Base-by-base conservation (phyloP, 495 filamentous ascomycete species). In the Bryoglossum gracile region DNA sequence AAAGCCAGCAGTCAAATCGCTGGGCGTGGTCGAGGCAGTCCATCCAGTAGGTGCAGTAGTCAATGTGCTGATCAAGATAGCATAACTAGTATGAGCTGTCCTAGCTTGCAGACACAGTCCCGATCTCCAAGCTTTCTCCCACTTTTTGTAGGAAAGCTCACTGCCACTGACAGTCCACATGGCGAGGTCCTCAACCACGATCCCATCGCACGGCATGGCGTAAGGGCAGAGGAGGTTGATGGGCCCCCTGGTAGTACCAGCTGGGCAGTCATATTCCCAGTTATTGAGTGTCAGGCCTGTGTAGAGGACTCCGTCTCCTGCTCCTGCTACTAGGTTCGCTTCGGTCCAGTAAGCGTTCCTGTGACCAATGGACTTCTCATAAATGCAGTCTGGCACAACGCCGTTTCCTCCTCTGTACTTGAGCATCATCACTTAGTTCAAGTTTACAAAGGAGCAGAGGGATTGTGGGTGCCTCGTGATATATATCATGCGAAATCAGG, bases 391-490 rank as follows among this genome's bases (percentile, higher is more conserved):
- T 8, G 63, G 63, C 8, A 78, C 72, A 17, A 64, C 65, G 3
- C 60, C 60, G 33, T 25, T 37, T 33, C 60, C 60, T 9, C 78
- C 78, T 46, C 61, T 72, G 50, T 66, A 70, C 61, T 82, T 66
- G 80, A 75, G 72, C 42, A 70, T 71, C 57, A 75, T 68, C 77
- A 81, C 80, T 56, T 79, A 72, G 60, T 77, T 81, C n/a, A n/a
- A n/a, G n/a, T n/a, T n/a, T n/a, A n/a, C n/a, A n/a, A n/a, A n/a
- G n/a, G n/a, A n/a, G n/a, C n/a, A n/a, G n/a, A n/a, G n/a, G n/a
- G n/a, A n/a, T n/a, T n/a, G n/a, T n/a, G n/a, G n/a, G n/a, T n/a
- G n/a, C n/a, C n/a, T n/a, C n/a, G n/a, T n/a, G n/a, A n/a, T n/a
- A n/a, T n/a, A n/a, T n/a, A n/a, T n/a, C n/a, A n/a, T n/a, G n/a